These are phyloP conservation scores for Adansonia digitata DNA, from an alignment of 345 rosid genomes.

Conservation along the genomic window DNA sequence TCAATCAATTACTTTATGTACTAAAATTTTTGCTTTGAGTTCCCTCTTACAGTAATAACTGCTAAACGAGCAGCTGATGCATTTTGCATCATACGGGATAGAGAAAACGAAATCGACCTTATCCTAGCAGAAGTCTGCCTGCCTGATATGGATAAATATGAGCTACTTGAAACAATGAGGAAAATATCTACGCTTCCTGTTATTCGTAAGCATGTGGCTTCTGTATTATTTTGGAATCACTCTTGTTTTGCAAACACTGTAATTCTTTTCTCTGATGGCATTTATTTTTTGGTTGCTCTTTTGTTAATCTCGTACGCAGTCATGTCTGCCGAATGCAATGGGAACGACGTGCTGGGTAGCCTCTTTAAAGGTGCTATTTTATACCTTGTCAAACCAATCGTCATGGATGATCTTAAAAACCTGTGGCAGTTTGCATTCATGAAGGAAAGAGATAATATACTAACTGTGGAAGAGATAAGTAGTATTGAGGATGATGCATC, in stretches of 20 bases:
- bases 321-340: constrained; percentile 24
- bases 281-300: constrained; percentile 9
- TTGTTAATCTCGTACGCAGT: constrained; percentile 26
- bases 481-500: background rate
- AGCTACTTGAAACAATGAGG: constrained; percentile 40
- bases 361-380: constrained; percentile 41
- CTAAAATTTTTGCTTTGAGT: background rate
- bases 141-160: constrained; percentile 45
- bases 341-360: constrained; percentile 29
- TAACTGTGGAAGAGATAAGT: background rate
- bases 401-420: constrained; percentile 20
- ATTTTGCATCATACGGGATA: constrained; percentile 26
- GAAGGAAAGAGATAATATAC: constrained; percentile 5
- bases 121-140: constrained; percentile 40
- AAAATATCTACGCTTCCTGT: constrained; percentile 31
- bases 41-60: constrained; percentile 37
- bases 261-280: background rate
- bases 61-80: constrained; percentile 38
- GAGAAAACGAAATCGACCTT: constrained; percentile 30
- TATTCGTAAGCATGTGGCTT: constrained; percentile 31
- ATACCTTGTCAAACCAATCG: constrained; percentile 41
- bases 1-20: background rate
- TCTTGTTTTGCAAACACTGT: background rate
- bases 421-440: constrained; percentile 43
- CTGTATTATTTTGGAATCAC: background rate